These are phyloP conservation scores for Cryptococcus wingfieldii DNA, from an alignment of 1,284 basidiomycete genomes.

Conservation along the genomic window DNA sequence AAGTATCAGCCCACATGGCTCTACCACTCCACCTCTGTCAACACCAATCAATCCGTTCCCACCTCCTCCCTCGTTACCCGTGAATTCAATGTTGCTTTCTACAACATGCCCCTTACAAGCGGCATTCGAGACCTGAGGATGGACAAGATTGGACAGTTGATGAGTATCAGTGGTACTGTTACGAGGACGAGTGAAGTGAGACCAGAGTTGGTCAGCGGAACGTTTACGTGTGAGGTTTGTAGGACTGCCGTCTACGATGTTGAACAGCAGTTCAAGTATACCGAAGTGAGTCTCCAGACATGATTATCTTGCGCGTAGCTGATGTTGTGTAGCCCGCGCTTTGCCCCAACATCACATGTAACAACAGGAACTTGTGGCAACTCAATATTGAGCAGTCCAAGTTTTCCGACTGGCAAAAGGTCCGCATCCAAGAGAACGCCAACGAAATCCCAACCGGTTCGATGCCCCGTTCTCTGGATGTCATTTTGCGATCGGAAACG, in stretches of 20 bases:
- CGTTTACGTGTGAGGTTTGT: conserved; percentile 89
- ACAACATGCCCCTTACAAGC: conserved; percentile 87
- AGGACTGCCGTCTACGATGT: conserved; percentile 84
- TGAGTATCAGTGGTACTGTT: conserved; percentile 93
- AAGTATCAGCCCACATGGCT: conserved; percentile 88
- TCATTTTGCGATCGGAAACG: conserved; percentile 89
- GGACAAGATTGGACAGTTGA: conserved; percentile 85
- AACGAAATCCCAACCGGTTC: conserved; percentile 98
- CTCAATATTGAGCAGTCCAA: conserved; percentile 94
- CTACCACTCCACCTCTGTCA: conserved; percentile 67
- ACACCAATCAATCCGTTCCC: conserved; percentile 52
- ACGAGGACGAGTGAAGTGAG: conserved; percentile 96
- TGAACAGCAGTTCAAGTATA: conserved; percentile 99
- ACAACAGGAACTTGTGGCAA: conserved; percentile 86
- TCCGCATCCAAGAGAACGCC: conserved; percentile 97
- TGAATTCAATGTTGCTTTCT: conserved; percentile 94
- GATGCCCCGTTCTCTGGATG: conserved; percentile 93
- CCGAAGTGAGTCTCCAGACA: conserved; percentile 62
- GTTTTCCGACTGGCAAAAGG: conserved; percentile 99
- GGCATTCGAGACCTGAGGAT: conserved; percentile 94
- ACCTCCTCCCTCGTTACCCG: conserved; percentile 75
- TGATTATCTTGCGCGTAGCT: neutral
- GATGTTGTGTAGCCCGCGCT: conserved; percentile 66
- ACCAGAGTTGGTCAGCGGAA: conserved; percentile 89
- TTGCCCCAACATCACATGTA: conserved; percentile 89